Evolutionary conservation across 345 rosid genomes (phyloP), one percentile per base, ranked within the genome.

Genomic region (Chamaenerion angustifolium): DNA sequence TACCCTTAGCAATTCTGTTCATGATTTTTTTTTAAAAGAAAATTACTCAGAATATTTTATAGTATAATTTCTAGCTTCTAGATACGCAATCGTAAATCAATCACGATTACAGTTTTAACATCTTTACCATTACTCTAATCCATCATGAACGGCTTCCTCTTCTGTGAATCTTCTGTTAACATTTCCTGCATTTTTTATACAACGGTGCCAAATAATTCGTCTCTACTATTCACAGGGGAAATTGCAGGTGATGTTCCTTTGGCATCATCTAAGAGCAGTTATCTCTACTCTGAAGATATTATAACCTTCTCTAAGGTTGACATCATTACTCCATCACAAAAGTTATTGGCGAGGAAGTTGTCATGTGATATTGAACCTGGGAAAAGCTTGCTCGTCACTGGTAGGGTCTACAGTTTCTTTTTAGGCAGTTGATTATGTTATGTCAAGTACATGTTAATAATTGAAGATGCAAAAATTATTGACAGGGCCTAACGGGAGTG

Each of bases 401-500:
- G 98, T 92, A 71, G 55, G 85, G 68, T 52, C 54, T 62, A 40
- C 47, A 54, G 51, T 11, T 53, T 60, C 40, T 51, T 48, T 48
- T 23, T 48, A 40, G 43, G 41, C 50, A 11, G 42, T 16, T 21
- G 52, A 41, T 15, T 21, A 31, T n/a, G 21, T 60, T 21, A 54
- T 60, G 42, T 27, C 15, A 19, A 17, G 21, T 11, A 45, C 25
- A 21, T 12, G 13, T 46, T 14, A 40, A 40, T 42, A 21, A 11
- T 43, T 37, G 23, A 49, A 40, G 42, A 40, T 5, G 18, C 19
- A 25, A 17, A 35, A 3, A 4, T 1, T 16, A 10, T 46, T 12
- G 60, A 35, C 70, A 92, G 98, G 98, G 74, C 98, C 98, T 40
- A 92, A 88, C 40, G 98, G 98, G 37, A 84, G 96, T 27, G 98